phyloP scores from a whole-genome alignment of 768 basidiomycete species.

The Inosperma sp. region DNA sequence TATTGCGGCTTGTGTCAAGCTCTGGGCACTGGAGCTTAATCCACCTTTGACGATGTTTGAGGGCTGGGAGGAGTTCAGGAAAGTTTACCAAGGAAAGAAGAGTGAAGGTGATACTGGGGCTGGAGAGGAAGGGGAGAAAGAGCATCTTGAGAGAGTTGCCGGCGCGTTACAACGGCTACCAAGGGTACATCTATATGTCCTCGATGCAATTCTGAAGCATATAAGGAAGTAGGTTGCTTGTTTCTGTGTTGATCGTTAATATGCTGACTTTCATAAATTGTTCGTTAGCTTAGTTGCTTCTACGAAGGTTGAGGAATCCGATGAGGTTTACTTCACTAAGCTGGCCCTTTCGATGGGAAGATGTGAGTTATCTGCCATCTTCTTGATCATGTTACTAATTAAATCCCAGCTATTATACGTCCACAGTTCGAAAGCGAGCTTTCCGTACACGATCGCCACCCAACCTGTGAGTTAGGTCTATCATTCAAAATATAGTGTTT shows the following conservation, averaged over 20 bases:
- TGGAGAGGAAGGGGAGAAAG: constrained; percentile 46
- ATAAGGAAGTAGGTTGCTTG: constrained; percentile 52
- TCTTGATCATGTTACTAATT: constrained; percentile 2
- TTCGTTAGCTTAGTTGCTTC: constrained; percentile 56
- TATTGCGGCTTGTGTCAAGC: constrained; percentile 77
- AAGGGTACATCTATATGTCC: constrained; percentile 71
- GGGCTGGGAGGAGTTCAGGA: constrained; percentile 87
- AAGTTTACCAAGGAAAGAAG: constrained; percentile 70
- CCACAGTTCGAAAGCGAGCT: constrained; percentile 79
- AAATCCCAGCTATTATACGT: constrained; percentile 61
- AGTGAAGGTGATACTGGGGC: constrained; percentile 44
- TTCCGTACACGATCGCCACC: constrained; percentile 89
- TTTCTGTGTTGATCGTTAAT: constrained; percentile 9
- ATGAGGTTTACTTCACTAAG: constrained; percentile 82
- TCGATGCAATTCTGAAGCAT: constrained; percentile 76
- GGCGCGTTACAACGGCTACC: constrained; percentile 66
- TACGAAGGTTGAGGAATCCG: constrained; percentile 65
- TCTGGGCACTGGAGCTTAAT: constrained; percentile 90
- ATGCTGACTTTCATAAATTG: constrained; percentile 1
- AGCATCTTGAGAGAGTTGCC: constrained; percentile 58
- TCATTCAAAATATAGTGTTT: constrained; percentile 30
- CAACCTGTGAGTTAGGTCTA: constrained; percentile 40
- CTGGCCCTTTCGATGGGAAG: constrained; percentile 83
- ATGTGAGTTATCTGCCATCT: constrained; percentile 45
- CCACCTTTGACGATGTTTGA: constrained; percentile 83